Conservation (phyloP, 352 stramenopile genomes). For the Globisporangium alternatum region DNA sequence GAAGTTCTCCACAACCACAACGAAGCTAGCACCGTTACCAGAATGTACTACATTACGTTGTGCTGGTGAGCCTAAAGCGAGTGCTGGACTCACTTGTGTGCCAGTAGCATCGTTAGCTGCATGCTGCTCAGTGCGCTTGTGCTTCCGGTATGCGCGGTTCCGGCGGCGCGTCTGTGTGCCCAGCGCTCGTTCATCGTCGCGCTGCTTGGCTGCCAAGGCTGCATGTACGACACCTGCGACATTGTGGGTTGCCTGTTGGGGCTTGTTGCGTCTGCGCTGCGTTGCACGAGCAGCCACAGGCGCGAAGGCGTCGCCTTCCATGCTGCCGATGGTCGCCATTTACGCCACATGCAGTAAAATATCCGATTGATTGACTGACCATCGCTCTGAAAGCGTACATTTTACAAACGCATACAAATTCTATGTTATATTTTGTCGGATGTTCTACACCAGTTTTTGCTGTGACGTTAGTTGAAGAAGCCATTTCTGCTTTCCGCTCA, state of each 20-base stretch:
- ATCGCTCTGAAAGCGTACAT: too few relatives aligned
- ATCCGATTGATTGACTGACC: too few relatives aligned
- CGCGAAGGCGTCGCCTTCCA: not conserved
- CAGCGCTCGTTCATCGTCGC: not conserved
- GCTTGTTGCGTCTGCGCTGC: not conserved
- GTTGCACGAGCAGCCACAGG: not conserved
- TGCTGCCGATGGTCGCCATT: not conserved
- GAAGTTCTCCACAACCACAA: slow-evolving; percentile 22
- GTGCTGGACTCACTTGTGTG: not conserved
- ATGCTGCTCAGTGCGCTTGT: not conserved
- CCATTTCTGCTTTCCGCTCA: too few relatives aligned
- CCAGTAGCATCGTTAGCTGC: not conserved
- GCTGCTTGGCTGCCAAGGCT: slow-evolving; percentile 7
- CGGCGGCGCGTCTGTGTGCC: slow-evolving; percentile 8
- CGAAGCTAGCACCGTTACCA: not conserved
- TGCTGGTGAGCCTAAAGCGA: not conserved
- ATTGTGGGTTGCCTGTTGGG: not conserved
- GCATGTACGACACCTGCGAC: slow-evolving; percentile 7
- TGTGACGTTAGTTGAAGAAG: too few relatives aligned
- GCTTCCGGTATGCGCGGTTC: slow-evolving; percentile 11
- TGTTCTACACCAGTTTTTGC: too few relatives aligned
- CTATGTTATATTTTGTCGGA: too few relatives aligned
- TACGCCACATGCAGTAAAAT: too few relatives aligned
- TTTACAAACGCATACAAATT: too few relatives aligned
- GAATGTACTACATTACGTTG: not conserved